A percentile compares a stretch with the other conserved stretches of the same genome.
These are phyloP conservation scores for Postia placenta DNA, from an alignment of 768 basidiomycete genomes.

Conservation along the genomic window DNA sequence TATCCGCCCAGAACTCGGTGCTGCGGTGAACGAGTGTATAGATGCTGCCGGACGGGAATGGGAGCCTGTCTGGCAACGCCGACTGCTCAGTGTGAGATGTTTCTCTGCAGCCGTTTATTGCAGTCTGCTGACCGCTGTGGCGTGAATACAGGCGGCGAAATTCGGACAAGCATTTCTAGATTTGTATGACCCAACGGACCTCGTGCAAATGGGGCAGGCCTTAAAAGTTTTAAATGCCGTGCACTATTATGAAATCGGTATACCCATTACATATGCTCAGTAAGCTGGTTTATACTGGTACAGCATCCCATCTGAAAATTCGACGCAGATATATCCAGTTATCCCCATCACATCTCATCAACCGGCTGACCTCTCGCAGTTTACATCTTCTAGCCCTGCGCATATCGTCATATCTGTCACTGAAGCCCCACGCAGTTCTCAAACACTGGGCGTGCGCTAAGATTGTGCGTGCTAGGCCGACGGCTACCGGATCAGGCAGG, in stretches of 20 bases:
- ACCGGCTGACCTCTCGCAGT: slow-evolving; percentile 79
- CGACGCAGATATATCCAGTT: slow-evolving; percentile 66
- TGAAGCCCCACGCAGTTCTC: slow-evolving; percentile 82
- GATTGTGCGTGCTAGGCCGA: slow-evolving; percentile 67
- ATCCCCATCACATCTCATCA: slow-evolving; percentile 75
- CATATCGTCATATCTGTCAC: slow-evolving; percentile 75
- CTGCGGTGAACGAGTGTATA: slow-evolving; percentile 87
- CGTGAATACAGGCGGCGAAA: slow-evolving; percentile 72
- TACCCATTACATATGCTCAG: slow-evolving; percentile 91
- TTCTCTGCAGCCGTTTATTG: neutral
- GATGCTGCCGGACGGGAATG: slow-evolving; percentile 92
- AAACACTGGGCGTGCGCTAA: slow-evolving; percentile 97
- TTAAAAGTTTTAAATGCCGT: slow-evolving; percentile 94
- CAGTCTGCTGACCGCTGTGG: neutral
- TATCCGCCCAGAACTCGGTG: slow-evolving; percentile 79
- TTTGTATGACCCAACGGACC: slow-evolving; percentile 86
- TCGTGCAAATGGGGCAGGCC: slow-evolving; percentile 87
- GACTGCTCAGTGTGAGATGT: slow-evolving; percentile 65
- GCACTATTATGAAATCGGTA: slow-evolving; percentile 85
- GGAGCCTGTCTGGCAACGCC: slow-evolving; percentile 86
- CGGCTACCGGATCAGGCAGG: slow-evolving; percentile 43
- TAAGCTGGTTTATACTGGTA: slow-evolving; percentile 32
- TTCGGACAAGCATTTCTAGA: slow-evolving; percentile 94
- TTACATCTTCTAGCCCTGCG: slow-evolving; percentile 90
- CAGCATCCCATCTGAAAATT: slow-evolving; percentile 1